Percentiles rank a stretch among this genome's conserved stretches.
These are phyloP conservation scores for Coemansia sp. DNA, from an alignment of 192 early-diverging fungal genomes.

Conservation along the genomic window DNA sequence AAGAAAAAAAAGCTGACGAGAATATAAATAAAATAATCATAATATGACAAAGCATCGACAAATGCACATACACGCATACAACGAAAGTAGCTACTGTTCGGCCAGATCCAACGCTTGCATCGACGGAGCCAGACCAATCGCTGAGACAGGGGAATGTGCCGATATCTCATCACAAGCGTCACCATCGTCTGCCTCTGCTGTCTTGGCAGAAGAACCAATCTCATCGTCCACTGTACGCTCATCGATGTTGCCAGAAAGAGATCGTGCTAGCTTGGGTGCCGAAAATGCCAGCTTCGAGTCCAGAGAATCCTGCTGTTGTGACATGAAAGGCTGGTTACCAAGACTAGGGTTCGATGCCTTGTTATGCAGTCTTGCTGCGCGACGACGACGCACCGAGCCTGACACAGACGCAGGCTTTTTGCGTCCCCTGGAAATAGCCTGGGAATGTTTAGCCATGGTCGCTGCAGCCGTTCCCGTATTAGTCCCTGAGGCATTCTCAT, in stretches of 20 bases:
- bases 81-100: slow-evolving; percentile 8
- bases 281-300: background rate
- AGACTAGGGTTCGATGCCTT: slow-evolving; percentile 28
- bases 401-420: slow-evolving; percentile 39
- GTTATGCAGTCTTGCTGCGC: slow-evolving; percentile 33
- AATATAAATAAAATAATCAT: too few species aligned
- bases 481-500: slow-evolving; percentile 3
- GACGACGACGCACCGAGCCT: slow-evolving; percentile 42
- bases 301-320: background rate
- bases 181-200: background rate
- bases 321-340: background rate
- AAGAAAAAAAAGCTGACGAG: too few species aligned
- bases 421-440: slow-evolving; percentile 13
- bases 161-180: background rate
- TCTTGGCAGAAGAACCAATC: background rate
- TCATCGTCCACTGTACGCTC: background rate
- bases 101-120: slow-evolving; percentile 26
- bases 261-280: background rate
- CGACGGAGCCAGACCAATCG: slow-evolving; percentile 2
- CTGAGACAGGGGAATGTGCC: background rate
- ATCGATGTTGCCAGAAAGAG: background rate
- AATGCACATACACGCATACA: background rate
- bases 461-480: background rate
- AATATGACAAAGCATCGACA: too few species aligned
- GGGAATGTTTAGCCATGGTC: slow-evolving; percentile 14